phyloP scores from a whole-genome alignment of 345 rosid species.

The Ceriops decandra region DNA sequence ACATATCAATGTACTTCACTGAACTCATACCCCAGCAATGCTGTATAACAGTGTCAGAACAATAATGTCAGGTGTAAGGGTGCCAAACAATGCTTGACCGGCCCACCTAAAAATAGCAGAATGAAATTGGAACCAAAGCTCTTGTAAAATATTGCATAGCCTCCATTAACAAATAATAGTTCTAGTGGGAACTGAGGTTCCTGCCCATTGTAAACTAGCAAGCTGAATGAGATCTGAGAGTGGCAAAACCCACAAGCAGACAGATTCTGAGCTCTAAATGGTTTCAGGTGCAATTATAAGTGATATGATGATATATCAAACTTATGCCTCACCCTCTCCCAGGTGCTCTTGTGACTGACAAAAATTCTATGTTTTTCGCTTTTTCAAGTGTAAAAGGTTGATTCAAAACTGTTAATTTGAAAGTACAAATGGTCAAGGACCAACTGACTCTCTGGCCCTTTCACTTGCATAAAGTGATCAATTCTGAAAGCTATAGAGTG shows the following conservation, averaged over 20 bases:
- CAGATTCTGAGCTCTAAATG: background rate
- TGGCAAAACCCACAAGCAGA: background rate
- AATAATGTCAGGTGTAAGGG: slow-evolving; percentile 85
- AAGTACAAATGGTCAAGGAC: no score
- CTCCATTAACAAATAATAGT: background rate
- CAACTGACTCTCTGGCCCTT: no score
- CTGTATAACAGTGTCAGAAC: slow-evolving; percentile 95
- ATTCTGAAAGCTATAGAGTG: background rate
- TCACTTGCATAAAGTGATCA: background rate
- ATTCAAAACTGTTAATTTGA: background rate
- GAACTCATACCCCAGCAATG: slow-evolving; percentile 76
- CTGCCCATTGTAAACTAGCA: background rate
- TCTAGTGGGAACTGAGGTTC: background rate
- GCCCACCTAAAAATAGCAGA: slow-evolving; percentile 76
- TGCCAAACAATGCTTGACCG: slow-evolving; percentile 96
- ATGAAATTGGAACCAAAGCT: background rate
- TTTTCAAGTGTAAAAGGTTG: background rate
- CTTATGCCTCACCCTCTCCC: background rate
- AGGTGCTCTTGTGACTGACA: background rate
- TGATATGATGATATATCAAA: background rate
- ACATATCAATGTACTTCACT: background rate
- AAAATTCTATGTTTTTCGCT: background rate
- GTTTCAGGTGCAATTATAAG: background rate
- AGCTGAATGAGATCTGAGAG: background rate
- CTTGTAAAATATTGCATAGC: background rate